phyloP scores from a whole-genome alignment of 106 monocot genomes.

The Alisma plantagoaquatica region DNA sequence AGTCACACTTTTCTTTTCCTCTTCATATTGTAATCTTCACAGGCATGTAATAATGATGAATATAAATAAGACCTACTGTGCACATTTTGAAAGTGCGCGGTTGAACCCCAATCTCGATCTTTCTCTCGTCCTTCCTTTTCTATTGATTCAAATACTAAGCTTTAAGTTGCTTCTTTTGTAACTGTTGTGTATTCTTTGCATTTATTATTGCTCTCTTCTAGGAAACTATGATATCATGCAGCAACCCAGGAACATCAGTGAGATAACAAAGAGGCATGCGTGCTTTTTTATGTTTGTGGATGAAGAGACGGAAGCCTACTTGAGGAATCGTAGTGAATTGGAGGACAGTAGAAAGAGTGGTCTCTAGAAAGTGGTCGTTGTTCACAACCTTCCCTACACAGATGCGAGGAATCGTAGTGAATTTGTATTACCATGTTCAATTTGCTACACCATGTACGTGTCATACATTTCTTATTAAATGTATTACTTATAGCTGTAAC shows the following conservation, averaged over 20 bases:
- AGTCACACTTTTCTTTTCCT: no score
- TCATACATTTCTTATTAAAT: no score
- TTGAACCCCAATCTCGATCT: no score
- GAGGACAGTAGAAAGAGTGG: constrained; percentile 40
- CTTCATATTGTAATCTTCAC: no score
- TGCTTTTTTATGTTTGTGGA: constrained; percentile 97
- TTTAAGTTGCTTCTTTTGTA: neutral
- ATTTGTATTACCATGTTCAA: no score
- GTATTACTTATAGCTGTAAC: no score
- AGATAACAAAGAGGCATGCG: constrained; percentile 40
- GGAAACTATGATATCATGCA: constrained; percentile 96
- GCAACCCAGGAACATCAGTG: constrained; percentile 78
- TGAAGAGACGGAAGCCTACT: constrained; percentile 70
- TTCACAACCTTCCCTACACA: constrained; percentile 73
- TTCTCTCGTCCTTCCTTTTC: no score
- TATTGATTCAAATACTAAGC: no score
- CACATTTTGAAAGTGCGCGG: no score
- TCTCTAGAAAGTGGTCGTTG: constrained; percentile 80
- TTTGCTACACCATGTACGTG: no score
- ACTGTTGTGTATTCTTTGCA: neutral
- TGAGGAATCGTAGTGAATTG: constrained; percentile 57
- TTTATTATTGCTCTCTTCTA: constrained; percentile 21
- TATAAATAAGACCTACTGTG: no score
- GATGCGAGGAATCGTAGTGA: constrained; percentile 91
- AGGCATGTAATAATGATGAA: no score